Conservation (phyloP, 768 basidiomycete genomes). For the Xerocomus potaroensis region DNA sequence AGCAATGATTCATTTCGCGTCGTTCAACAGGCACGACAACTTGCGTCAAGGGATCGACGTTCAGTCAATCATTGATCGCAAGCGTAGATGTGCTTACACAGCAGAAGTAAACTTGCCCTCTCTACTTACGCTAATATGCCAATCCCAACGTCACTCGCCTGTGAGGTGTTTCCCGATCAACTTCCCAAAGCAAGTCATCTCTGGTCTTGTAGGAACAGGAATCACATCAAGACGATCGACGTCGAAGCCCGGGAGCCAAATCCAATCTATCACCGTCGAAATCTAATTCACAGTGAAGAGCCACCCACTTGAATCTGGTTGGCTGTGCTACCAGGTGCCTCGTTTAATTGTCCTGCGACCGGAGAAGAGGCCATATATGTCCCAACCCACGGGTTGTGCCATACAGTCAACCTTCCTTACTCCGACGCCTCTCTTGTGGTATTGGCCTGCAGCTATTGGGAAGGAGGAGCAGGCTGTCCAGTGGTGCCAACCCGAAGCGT, state of each 20-base stretch:
- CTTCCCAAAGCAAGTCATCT: conserved; percentile 18
- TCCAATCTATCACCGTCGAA: conserved; percentile 15
- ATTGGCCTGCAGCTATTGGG: neutral
- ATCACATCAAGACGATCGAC: conserved; percentile 22
- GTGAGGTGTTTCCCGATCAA: conserved; percentile 8
- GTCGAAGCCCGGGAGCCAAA: conserved; percentile 15
- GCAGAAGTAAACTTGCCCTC: neutral
- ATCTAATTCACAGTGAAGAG: conserved; percentile 8
- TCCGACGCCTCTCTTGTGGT: conserved; percentile 3
- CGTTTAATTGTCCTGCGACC: conserved; percentile 13
- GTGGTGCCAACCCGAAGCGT: neutral
- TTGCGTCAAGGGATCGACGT: conserved; percentile 13
- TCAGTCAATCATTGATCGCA: conserved; percentile 5
- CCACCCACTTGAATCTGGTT: conserved; percentile 19
- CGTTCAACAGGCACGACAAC: conserved; percentile 4
- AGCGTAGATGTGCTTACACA: conserved; percentile 2
- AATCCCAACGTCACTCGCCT: conserved; percentile 13
- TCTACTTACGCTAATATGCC: conserved; percentile 4
- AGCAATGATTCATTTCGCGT: conserved; percentile 9
- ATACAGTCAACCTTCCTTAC: conserved; percentile 8
- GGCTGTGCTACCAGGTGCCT: conserved; percentile 21
- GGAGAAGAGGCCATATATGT: conserved; percentile 11
- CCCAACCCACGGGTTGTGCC: conserved; percentile 5
- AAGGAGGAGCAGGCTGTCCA: no score
- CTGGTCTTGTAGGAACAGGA: conserved; percentile 15